Percentiles rank a stretch among this genome's conserved stretches.
These are phyloP conservation scores for Diutina siamensis DNA, from an alignment of 1,139 yeast genomes.

Conservation along the genomic window DNA sequence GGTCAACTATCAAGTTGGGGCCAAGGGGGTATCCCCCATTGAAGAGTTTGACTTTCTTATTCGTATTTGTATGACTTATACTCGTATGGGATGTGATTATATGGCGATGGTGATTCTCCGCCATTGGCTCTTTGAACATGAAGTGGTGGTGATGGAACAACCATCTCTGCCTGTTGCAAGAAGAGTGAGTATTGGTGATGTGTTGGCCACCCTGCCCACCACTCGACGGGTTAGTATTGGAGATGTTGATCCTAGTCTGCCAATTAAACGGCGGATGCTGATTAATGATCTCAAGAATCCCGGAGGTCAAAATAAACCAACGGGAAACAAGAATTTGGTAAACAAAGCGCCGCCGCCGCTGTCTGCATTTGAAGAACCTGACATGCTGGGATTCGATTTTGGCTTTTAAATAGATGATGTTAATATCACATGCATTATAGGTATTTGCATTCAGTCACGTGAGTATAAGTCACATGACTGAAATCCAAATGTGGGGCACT, in stretches of 20 bases:
- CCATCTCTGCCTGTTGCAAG: background rate
- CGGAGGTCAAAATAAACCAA: background rate
- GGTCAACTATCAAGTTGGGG: constrained; percentile 36
- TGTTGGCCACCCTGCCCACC: background rate
- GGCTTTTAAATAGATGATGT: too few relatives aligned
- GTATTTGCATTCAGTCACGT: too few relatives aligned
- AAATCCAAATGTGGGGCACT: background rate
- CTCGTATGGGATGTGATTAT: constrained; percentile 87
- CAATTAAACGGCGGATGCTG: constrained; percentile 9
- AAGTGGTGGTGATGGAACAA: background rate
- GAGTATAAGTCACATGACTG: too few relatives aligned
- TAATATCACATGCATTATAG: background rate
- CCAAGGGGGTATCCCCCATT: constrained; percentile 29
- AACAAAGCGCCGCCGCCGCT: constrained; percentile 34
- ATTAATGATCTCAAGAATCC: constrained; percentile 5
- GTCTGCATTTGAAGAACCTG: constrained; percentile 58
- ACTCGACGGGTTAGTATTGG: background rate
- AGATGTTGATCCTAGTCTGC: constrained; percentile 5
- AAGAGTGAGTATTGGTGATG: background rate
- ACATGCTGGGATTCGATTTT: constrained; percentile 54
- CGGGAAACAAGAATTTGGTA: constrained; percentile 9
- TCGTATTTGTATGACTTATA: constrained; percentile 55
- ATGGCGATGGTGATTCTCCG: constrained; percentile 50
- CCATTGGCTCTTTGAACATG: constrained; percentile 51
- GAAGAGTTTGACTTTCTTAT: constrained; percentile 53